A percentile compares a stretch with the other conserved stretches of the same genome.
phyloP scores from a whole-genome alignment of 1,139 yeast species.

The Blastobotrys arbuscula region DNA sequence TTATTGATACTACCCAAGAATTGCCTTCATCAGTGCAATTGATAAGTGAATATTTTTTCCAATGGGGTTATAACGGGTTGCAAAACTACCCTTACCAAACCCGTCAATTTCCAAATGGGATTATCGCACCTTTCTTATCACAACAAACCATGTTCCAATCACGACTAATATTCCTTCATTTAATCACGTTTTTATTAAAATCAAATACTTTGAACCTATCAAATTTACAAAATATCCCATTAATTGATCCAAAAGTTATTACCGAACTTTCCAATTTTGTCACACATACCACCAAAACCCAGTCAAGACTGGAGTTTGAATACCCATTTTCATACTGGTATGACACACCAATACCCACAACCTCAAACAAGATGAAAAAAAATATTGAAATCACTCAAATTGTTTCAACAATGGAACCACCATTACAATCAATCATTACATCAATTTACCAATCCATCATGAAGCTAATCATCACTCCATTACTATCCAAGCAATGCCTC shows the following conservation, averaged over 20 bases:
- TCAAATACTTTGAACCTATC: too few relatives aligned
- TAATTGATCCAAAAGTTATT: background rate
- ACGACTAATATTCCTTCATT: background rate
- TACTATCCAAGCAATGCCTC: background rate
- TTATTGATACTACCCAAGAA: background rate
- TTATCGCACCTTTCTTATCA: constrained; percentile 4
- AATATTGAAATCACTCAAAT: background rate
- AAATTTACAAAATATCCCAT: background rate
- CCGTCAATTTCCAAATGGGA: background rate
- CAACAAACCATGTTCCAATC: constrained; percentile 2
- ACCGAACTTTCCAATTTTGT: background rate
- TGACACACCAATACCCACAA: background rate
- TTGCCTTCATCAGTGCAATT: background rate
- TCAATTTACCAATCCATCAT: background rate
- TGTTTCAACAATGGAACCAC: background rate
- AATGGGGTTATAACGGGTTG: constrained; percentile 8
- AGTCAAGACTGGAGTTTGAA: background rate
- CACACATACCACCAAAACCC: background rate
- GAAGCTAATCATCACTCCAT: background rate
- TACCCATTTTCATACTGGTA: background rate
- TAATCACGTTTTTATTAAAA: background rate
- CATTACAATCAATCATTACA: background rate
- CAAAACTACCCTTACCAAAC: background rate
- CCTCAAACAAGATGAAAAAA: background rate
- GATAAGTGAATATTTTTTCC: constrained; percentile 2